Evolutionary conservation across 2,329 filamentous ascomycete species (phyloP).

Genomic region (Annulohypoxylon truncatum): DNA sequence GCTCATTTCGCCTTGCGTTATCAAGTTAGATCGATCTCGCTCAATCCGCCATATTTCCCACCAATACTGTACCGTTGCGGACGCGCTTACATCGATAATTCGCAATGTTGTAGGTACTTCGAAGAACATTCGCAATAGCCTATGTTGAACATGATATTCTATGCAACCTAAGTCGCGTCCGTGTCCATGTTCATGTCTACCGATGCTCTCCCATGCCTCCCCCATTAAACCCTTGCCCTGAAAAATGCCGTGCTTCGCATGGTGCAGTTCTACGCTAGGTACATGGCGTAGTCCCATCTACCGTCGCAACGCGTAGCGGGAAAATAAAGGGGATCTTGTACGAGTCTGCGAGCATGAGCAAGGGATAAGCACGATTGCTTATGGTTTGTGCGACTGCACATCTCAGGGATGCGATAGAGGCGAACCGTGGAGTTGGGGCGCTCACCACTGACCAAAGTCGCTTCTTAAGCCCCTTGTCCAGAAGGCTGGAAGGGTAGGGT

Average conservation of each 20-base stretch:
- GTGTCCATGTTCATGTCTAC: slow-evolving; percentile 17
- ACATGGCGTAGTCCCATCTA: slow-evolving; percentile 33
- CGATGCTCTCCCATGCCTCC: slow-evolving; percentile 24
- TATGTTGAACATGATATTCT: slow-evolving; percentile 19
- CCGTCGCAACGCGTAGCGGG: slow-evolving; percentile 36
- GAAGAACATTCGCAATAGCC: slow-evolving; percentile 20
- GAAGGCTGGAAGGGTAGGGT: slow-evolving; percentile 17
- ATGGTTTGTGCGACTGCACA: slow-evolving; percentile 40
- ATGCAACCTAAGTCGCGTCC: slow-evolving; percentile 6
- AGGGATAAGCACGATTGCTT: slow-evolving; percentile 41
- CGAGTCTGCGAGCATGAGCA: slow-evolving; percentile 40
- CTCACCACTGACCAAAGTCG: slow-evolving; percentile 26
- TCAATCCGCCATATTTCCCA: slow-evolving; percentile 24
- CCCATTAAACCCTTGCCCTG: slow-evolving; percentile 28
- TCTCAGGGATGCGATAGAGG: slow-evolving; percentile 40
- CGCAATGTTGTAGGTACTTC: slow-evolving; percentile 16
- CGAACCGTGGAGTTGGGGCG: slow-evolving; percentile 42
- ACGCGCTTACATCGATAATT: slow-evolving; percentile 10
- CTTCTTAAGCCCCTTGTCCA: slow-evolving; percentile 32
- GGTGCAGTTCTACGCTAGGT: slow-evolving; percentile 25
- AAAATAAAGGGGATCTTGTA: slow-evolving; percentile 41
- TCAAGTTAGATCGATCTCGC: slow-evolving; percentile 36
- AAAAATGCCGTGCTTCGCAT: slow-evolving; percentile 42
- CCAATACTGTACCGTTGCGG: slow-evolving; percentile 31
- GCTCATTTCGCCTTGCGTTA: slow-evolving; percentile 36